Percentiles rank a stretch among this genome's conserved stretches.
These are phyloP conservation scores for Gymnopus androsaceus DNA, from an alignment of 1,284 basidiomycete genomes.

Conservation along the genomic window DNA sequence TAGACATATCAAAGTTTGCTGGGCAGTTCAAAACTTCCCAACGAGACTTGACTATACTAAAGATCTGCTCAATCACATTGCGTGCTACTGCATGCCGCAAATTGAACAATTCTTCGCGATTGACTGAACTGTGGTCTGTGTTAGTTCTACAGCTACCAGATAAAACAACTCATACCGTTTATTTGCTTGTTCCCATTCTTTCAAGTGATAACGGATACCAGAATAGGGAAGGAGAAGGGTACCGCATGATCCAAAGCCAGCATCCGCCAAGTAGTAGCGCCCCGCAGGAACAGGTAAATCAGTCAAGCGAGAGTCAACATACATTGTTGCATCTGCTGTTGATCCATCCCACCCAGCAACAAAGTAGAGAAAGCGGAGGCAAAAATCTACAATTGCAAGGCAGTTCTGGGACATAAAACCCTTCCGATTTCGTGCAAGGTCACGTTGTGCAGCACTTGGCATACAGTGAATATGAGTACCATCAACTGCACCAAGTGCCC, in stretches of 20 bases:
- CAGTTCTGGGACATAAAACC: slow-evolving; percentile 14
- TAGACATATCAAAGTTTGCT: slow-evolving; percentile 30
- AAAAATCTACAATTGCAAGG: slow-evolving; percentile 18
- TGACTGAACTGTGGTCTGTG: slow-evolving; percentile 28
- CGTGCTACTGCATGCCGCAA: slow-evolving; percentile 36
- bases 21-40: slow-evolving; percentile 29
- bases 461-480: slow-evolving; percentile 25
- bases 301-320: slow-evolving; percentile 11
- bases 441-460: slow-evolving; percentile 15
- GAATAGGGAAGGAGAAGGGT: slow-evolving; percentile 34
- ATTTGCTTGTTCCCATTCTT: slow-evolving; percentile 31
- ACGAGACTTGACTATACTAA: slow-evolving; percentile 42
- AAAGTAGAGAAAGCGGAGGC: slow-evolving; percentile 22
- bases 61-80: slow-evolving; percentile 43
- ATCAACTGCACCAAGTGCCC: slow-evolving; percentile 28
- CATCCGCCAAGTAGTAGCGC: slow-evolving; percentile 22
- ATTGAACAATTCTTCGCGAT: slow-evolving; percentile 42
- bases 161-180: slow-evolving; percentile 28
- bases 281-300: slow-evolving; percentile 23
- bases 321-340: slow-evolving; percentile 25
- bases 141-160: neutral
- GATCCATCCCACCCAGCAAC: slow-evolving; percentile 27
- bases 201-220: slow-evolving; percentile 36
- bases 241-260: slow-evolving; percentile 31
- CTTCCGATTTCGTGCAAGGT: slow-evolving; percentile 16